Evolutionary conservation across 495 filamentous ascomycete genomes (phyloP).

Genomic region (Penicillium nucicola): DNA sequence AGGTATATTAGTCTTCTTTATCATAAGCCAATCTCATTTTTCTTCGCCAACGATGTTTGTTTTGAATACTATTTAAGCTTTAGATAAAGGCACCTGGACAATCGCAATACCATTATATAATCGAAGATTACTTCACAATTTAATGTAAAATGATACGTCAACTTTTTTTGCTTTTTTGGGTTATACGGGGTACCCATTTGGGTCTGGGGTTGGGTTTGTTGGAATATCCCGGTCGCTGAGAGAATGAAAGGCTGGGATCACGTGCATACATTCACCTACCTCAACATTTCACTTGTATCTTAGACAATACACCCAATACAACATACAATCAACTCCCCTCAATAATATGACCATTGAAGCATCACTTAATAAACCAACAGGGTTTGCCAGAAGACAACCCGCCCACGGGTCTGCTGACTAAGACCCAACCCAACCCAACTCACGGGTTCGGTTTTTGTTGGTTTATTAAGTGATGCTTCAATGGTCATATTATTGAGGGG

Average conservation of each 20-base stretch:
- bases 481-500: too few relatives aligned
- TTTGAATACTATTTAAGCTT: neutral
- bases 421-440: too few relatives aligned
- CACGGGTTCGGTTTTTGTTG: too few relatives aligned
- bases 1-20: neutral
- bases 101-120: neutral
- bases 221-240: too few relatives aligned
- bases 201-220: constrained; percentile 3
- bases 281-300: too few relatives aligned
- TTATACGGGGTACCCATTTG: constrained; percentile 1
- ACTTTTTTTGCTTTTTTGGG: neutral
- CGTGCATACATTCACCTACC: too few relatives aligned
- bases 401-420: neutral
- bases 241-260: too few relatives aligned
- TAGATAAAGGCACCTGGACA: neutral
- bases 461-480: too few relatives aligned
- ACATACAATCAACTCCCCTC: too few relatives aligned
- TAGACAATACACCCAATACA: too few relatives aligned
- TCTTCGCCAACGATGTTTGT: neutral
- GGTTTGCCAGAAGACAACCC: neutral
- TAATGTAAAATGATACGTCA: neutral
- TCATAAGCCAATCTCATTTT: neutral
- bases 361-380: too few relatives aligned
- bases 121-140: neutral
- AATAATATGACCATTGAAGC: too few relatives aligned